Conservation (phyloP, 108 stramenopile genomes). For the Nannochloropsis oceanica region DNA sequence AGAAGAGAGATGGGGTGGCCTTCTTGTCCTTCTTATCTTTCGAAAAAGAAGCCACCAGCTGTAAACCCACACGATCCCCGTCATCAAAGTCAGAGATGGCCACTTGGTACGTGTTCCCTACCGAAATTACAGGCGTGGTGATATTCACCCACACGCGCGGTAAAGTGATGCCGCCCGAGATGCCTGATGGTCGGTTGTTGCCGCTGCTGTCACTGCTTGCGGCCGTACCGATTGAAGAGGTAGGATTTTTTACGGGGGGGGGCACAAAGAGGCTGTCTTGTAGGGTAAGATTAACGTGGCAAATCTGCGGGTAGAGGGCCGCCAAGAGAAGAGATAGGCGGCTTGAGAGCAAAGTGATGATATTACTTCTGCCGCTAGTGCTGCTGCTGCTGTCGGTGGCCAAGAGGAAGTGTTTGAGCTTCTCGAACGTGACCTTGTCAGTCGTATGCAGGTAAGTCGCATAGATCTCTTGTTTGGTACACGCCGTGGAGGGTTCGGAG, state of each 20-base stretch:
- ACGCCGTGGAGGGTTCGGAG: neutral
- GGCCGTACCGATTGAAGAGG: neutral
- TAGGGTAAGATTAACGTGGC: neutral
- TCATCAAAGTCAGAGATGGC: neutral
- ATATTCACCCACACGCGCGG: neutral
- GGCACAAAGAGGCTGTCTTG: neutral
- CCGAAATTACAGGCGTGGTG: neutral
- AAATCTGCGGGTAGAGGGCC: neutral
- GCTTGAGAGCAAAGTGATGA: neutral
- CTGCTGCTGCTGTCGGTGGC: neutral
- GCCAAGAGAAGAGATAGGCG: neutral
- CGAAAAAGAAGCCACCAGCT: neutral
- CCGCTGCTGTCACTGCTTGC: neutral
- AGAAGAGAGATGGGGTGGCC: neutral
- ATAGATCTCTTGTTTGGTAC: neutral
- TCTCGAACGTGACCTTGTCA: neutral
- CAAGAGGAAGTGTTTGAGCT: neutral
- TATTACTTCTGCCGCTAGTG: neutral
- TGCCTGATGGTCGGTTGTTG: neutral
- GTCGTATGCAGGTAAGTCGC: neutral
- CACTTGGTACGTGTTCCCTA: neutral
- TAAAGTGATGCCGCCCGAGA: neutral
- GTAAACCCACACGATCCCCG: neutral
- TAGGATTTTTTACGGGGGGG: neutral
- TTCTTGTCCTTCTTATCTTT: neutral